Evolutionary conservation across 163 green algal genomes (phyloP).

Genomic region (Volvox carteri): DNA sequence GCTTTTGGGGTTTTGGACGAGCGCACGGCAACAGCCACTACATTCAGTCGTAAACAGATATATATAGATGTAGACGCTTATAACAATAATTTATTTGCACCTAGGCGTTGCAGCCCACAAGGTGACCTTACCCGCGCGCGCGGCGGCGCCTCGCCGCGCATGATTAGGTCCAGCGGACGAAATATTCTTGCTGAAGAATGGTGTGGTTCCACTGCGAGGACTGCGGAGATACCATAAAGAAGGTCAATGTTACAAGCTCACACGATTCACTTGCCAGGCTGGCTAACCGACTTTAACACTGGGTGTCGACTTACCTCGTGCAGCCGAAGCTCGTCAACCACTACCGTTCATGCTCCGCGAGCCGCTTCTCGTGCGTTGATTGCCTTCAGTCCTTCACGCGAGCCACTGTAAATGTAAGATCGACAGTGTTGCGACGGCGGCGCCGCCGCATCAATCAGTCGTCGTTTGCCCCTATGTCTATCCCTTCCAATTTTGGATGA

Average conservation of each 20-base stretch:
- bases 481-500: too few relatives aligned
- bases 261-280: not conserved
- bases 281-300: too few relatives aligned
- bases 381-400: constrained; percentile 84
- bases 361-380: constrained; percentile 93
- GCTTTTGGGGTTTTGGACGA: not conserved
- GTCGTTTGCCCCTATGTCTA: not conserved
- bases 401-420: constrained; percentile 29
- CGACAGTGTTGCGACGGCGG: not conserved
- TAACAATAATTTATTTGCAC: constrained; percentile 17
- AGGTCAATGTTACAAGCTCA: constrained; percentile 67
- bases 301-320: not conserved
- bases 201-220: constrained; percentile 94
- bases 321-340: constrained; percentile 90
- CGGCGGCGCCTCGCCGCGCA: constrained; percentile 2
- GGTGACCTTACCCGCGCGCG: not conserved
- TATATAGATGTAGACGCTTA: too few relatives aligned
- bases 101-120: not conserved
- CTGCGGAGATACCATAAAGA: constrained; percentile 96
- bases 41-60: too few relatives aligned
- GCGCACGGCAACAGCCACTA: constrained; percentile 12
- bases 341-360: constrained; percentile 68
- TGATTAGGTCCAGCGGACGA: not conserved
- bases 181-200: constrained; percentile 67
- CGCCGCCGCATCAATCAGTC: not conserved